Conservation (phyloP, 208 protist species). For the Vickermania spadyakhi region DNA sequence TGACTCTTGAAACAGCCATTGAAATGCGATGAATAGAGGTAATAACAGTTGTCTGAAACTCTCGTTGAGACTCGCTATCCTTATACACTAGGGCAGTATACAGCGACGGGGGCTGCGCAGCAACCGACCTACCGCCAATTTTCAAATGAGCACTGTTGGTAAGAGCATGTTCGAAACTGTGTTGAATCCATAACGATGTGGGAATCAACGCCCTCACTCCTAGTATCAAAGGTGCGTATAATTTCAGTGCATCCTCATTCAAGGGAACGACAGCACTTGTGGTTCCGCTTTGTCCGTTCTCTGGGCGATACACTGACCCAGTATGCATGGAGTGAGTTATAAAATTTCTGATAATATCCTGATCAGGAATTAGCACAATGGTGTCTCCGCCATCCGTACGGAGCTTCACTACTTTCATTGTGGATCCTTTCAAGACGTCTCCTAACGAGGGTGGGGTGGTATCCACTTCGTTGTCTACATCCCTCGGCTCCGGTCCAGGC, state of each 20-base stretch:
- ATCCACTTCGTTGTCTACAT: background rate
- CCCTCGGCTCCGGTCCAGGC: background rate
- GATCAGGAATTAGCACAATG: constrained; percentile 43
- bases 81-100: background rate
- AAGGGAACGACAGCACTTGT: too few species aligned
- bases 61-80: background rate
- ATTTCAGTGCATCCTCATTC: constrained; percentile 15
- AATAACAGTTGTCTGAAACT: constrained; percentile 23
- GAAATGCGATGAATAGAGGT: constrained; percentile 32
- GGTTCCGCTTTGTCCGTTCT: too few species aligned
- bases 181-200: background rate
- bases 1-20: constrained; percentile 22
- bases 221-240: background rate
- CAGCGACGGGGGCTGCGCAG: background rate
- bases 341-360: constrained; percentile 30
- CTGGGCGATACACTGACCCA: too few species aligned
- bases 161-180: background rate
- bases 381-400: constrained; percentile 39
- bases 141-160: background rate
- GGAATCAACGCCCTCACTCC: constrained; percentile 1
- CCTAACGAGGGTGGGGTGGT: background rate
- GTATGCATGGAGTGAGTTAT: too few species aligned
- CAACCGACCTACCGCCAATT: background rate
- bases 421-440: constrained; percentile 7
- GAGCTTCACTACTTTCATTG: constrained; percentile 33